Conservation (phyloP, 2,329 filamentous ascomycete species). For the Hypoxylon rubiginosum region DNA sequence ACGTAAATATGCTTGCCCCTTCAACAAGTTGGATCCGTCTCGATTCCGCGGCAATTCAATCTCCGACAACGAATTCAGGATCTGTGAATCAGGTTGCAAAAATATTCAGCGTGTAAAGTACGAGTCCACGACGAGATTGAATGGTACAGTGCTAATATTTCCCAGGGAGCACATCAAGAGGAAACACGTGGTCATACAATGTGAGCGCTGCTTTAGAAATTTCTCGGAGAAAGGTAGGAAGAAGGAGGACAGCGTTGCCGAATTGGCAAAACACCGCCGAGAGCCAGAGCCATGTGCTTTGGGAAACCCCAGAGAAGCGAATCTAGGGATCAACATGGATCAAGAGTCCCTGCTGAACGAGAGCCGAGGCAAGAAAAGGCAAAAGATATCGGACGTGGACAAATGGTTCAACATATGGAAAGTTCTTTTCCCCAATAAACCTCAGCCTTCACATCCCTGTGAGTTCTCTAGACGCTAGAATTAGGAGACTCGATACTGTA, state of each 20-base stretch:
- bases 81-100: constrained; percentile 30
- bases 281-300: constrained; percentile 17
- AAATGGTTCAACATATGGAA: constrained; percentile 33
- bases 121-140: background rate
- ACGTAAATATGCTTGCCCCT: constrained; percentile 24
- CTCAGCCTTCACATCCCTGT: constrained; percentile 27
- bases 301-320: constrained; percentile 3
- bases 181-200: constrained; percentile 28
- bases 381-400: constrained; percentile 23
- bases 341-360: constrained; percentile 25
- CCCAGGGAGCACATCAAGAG: constrained; percentile 31
- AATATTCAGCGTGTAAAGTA: constrained; percentile 31
- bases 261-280: constrained; percentile 21
- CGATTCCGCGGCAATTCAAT: constrained; percentile 17
- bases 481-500: background rate
- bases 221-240: constrained; percentile 22
- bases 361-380: constrained; percentile 23
- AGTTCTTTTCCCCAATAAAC: constrained; percentile 16
- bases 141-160: background rate
- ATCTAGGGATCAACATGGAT: constrained; percentile 21
- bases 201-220: constrained; percentile 22
- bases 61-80: constrained; percentile 20
- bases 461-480: background rate
- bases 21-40: constrained; percentile 29
- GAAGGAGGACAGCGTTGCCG: constrained; percentile 12